These are phyloP conservation scores for Apiotrichum gracile DNA, from an alignment of 1,284 basidiomycete species.

Conservation along the genomic window DNA sequence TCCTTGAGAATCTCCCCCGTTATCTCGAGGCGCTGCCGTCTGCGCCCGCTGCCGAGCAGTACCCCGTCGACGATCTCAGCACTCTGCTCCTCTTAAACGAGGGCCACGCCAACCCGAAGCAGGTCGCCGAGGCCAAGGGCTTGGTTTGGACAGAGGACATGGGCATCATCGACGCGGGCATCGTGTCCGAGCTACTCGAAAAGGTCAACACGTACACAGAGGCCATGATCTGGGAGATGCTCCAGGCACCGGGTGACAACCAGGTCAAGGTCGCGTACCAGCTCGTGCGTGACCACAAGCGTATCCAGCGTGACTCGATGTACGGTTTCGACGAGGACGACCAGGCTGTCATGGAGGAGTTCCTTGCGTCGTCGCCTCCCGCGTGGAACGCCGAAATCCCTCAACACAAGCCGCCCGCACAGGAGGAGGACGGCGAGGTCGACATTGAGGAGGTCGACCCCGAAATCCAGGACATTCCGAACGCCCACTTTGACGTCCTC, in stretches of 20 bases:
- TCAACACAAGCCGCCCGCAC: neutral
- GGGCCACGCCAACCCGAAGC: slow-evolving; percentile 39
- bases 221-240: slow-evolving; percentile 77
- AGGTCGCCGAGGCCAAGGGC: slow-evolving; percentile 45
- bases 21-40: slow-evolving; percentile 81
- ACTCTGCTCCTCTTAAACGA: slow-evolving; percentile 39
- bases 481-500: slow-evolving; percentile 67
- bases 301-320: slow-evolving; percentile 66
- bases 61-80: slow-evolving; percentile 43
- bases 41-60: slow-evolving; percentile 55
- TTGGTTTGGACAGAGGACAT: slow-evolving; percentile 52
- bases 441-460: slow-evolving; percentile 53
- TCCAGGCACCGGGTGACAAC: slow-evolving; percentile 81
- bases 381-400: slow-evolving; percentile 51
- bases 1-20: slow-evolving; percentile 71
- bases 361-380: slow-evolving; percentile 51
- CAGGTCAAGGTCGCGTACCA: slow-evolving; percentile 96
- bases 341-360: slow-evolving; percentile 49
- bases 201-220: slow-evolving; percentile 71
- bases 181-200: slow-evolving; percentile 72
- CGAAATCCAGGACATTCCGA: slow-evolving; percentile 53
- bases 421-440: slow-evolving; percentile 43
- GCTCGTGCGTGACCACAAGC: slow-evolving; percentile 80
- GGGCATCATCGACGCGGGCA: slow-evolving; percentile 81
- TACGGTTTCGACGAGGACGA: slow-evolving; percentile 40